Percentiles rank a stretch among this genome's conserved stretches.
phyloP scores from a whole-genome alignment of 1,139 yeast genomes.

The Magnusiomyces tetraspermus region DNA sequence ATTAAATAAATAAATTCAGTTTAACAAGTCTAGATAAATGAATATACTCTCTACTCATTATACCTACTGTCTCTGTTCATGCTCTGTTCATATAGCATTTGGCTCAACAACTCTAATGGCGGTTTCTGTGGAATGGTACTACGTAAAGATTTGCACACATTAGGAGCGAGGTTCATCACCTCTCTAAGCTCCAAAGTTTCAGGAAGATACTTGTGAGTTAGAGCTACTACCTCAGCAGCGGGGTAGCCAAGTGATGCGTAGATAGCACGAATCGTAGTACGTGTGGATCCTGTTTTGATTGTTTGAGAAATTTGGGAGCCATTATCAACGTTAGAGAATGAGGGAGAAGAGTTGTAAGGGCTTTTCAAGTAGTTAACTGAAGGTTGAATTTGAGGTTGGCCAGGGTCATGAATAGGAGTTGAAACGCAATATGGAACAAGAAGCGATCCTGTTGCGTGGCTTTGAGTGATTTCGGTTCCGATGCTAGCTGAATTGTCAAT shows the following conservation, averaged over 20 bases:
- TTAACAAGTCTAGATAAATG: no score
- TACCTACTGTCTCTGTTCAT: no score
- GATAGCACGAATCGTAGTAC: constrained; percentile 1
- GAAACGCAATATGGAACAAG: no score
- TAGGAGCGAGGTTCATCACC: not conserved
- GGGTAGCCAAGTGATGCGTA: constrained; percentile 4
- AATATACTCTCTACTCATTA: no score
- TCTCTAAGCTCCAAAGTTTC: not conserved
- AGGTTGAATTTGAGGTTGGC: no score
- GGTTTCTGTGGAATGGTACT: not conserved
- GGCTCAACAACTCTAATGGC: not conserved
- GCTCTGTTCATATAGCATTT: no score
- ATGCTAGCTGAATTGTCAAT: no score
- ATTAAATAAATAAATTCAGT: no score
- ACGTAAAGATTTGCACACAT: not conserved
- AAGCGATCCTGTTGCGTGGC: no score
- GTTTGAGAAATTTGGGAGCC: not conserved
- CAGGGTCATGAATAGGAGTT: no score
- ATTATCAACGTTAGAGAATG: not conserved
- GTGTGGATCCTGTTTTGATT: not conserved
- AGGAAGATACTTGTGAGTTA: not conserved
- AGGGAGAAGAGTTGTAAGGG: not conserved
- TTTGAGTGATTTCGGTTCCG: no score
- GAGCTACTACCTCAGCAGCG: constrained; percentile 1
- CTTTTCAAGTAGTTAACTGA: no score